These are phyloP conservation scores for Triticum dicoccoides DNA, from an alignment of 176 grass and related monocot genomes.

Conservation along the genomic window DNA sequence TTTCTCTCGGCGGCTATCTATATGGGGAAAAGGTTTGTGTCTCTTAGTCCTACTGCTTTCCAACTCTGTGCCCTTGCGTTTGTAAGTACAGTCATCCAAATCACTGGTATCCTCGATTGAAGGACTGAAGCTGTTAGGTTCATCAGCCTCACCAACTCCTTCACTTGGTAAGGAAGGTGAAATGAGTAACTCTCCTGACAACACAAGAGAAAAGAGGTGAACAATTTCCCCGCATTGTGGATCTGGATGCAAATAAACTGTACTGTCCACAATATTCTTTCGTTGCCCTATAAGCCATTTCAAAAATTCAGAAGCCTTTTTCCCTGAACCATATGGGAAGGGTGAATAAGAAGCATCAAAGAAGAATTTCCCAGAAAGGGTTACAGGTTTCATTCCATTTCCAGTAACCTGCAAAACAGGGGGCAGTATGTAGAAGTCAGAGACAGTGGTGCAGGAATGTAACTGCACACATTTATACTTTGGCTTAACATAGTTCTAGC, in stretches of 20 bases:
- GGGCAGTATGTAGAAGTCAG: not conserved
- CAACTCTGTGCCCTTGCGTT: slow-evolving; percentile 41
- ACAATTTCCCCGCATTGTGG: slow-evolving; percentile 82
- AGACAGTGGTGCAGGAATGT: not conserved
- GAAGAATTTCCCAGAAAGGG: slow-evolving; percentile 74
- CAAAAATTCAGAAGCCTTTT: slow-evolving; percentile 63
- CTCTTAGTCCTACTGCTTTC: slow-evolving; percentile 56
- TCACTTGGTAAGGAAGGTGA: slow-evolving; percentile 64
- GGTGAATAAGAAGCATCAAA: slow-evolving; percentile 68
- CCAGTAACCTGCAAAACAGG: slow-evolving; percentile 64
- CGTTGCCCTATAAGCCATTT: slow-evolving; percentile 55
- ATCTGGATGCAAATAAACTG: slow-evolving; percentile 64
- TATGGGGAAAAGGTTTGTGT: slow-evolving; percentile 37
- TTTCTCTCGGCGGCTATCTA: slow-evolving; percentile 58
- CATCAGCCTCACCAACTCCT: slow-evolving; percentile 89
- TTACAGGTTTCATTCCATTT: slow-evolving; percentile 62
- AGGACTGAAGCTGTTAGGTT: slow-evolving; percentile 38
- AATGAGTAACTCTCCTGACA: slow-evolving; percentile 52
- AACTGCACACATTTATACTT: not conserved
- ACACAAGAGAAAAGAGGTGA: slow-evolving; percentile 70
- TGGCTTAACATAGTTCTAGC: not conserved
- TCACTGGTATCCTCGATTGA: slow-evolving; percentile 12
- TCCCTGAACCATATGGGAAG: slow-evolving; percentile 76
- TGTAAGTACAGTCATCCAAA: slow-evolving; percentile 28
- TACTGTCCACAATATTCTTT: slow-evolving; percentile 36